Conservation (phyloP, 23 red algal species). For the Cyanidiococcus yangmingshanensis region DNA sequence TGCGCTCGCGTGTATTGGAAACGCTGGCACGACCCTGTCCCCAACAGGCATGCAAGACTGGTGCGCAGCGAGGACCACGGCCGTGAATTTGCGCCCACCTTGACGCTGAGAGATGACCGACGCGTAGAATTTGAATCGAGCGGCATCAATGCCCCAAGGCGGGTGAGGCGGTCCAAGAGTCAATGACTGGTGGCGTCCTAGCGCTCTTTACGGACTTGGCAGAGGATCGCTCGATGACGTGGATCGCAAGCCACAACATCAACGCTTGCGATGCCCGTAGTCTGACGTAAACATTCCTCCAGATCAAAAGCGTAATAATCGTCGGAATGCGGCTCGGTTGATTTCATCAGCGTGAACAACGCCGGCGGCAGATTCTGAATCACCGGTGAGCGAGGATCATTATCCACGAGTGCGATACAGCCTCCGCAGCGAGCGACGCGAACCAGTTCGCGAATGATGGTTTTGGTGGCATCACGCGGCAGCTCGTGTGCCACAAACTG, state of each 20-base stretch:
- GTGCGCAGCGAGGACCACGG: no score
- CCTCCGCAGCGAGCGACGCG: conserved; percentile 29
- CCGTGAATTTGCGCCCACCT: no score
- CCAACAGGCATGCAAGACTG: no score
- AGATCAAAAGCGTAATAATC: conserved; percentile 55
- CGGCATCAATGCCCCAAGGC: no score
- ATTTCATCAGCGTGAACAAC: conserved; percentile 50
- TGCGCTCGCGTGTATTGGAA: no score
- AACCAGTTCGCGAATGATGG: conserved; percentile 26
- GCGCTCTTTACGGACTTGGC: not conserved
- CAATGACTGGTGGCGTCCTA: no score
- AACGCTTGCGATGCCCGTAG: conserved; percentile 29
- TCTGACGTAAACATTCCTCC: not conserved
- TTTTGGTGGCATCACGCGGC: conserved; percentile 29
- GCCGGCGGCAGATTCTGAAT: conserved; percentile 37
- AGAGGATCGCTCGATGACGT: conserved; percentile 33
- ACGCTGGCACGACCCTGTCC: no score
- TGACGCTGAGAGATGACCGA: no score
- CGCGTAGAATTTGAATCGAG: no score
- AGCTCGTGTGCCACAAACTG: conserved; percentile 54
- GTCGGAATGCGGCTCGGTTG: conserved; percentile 51
- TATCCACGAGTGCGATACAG: conserved; percentile 38
- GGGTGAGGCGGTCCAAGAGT: no score
- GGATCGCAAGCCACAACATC: conserved; percentile 5
- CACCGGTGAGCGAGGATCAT: conserved; percentile 29